Conservation (phyloP, 2,329 filamentous ascomycete genomes). For the Epichloe bromicola region DNA sequence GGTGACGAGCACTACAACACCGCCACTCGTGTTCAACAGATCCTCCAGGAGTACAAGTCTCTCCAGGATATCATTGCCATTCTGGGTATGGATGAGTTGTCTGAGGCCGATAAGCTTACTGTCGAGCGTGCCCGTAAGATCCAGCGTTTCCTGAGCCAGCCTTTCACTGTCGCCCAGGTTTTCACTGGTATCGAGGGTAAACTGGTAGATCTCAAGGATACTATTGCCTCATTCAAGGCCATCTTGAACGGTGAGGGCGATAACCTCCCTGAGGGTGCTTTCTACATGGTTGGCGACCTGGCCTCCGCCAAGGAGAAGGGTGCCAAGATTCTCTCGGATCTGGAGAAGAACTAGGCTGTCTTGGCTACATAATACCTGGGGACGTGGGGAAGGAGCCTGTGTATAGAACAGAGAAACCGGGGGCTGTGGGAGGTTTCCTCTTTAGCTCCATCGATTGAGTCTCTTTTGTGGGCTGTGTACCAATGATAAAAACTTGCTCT, state of each 20-base stretch:
- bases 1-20: conserved; percentile 96
- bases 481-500: conserved; percentile 40
- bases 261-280: conserved; percentile 79
- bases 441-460: conserved; percentile 39
- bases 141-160: conserved; percentile 99
- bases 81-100: conserved; percentile 99
- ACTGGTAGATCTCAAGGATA: conserved; percentile 98
- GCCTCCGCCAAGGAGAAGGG: conserved; percentile 89
- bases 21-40: conserved; percentile 93
- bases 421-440: conserved; percentile 31
- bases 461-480: conserved; percentile 50
- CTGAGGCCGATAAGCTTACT: conserved; percentile 97
- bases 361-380: conserved; percentile 23
- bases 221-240: conserved; percentile 92
- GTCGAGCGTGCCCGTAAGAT: conserved; percentile 99
- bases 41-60: conserved; percentile 99
- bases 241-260: conserved; percentile 94
- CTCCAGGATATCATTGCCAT: conserved; percentile 99
- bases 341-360: conserved; percentile 49
- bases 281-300: conserved; percentile 99
- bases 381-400: conserved; percentile 30
- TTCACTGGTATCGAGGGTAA: conserved; percentile 91
- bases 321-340: conserved; percentile 98
- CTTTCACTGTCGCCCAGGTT: conserved; percentile 78
- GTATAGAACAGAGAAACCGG: conserved; percentile 45